Conservation (phyloP, 176 grass and related monocot genomes). For the Saccharum officinarum region DNA sequence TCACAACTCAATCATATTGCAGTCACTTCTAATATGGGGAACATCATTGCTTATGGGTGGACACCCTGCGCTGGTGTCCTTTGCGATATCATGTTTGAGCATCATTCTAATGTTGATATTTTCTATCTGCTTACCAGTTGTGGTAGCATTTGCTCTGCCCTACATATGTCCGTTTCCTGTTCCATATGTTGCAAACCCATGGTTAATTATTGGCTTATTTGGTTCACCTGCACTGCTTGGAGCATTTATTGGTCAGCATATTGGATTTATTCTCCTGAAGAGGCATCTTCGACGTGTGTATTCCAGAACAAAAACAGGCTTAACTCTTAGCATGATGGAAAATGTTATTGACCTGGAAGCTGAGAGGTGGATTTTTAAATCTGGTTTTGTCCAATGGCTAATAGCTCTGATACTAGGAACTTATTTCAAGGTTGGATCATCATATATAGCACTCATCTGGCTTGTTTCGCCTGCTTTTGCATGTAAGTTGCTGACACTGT, state of each 20-base stretch:
- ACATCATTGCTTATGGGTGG: constrained; percentile 91
- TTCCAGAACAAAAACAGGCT: constrained; percentile 39
- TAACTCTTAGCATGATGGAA: constrained; percentile 41
- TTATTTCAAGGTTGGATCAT: constrained; percentile 72
- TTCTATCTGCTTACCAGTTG: constrained; percentile 68
- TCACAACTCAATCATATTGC: constrained; percentile 91
- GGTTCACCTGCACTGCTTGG: constrained; percentile 87
- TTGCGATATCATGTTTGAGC: constrained; percentile 74
- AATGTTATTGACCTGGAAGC: constrained; percentile 67
- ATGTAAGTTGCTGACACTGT: constrained; percentile 66
- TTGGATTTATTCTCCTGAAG: constrained; percentile 67
- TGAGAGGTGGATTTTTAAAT: constrained; percentile 99
- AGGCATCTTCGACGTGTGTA: constrained; percentile 44
- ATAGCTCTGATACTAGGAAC: constrained; percentile 80
- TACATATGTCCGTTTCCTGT: constrained; percentile 66
- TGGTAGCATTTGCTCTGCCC: constrained; percentile 69
- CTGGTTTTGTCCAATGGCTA: constrained; percentile 87
- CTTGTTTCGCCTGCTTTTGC: constrained; percentile 91
- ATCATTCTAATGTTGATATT: constrained; percentile 75
- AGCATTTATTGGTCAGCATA: constrained; percentile 85
- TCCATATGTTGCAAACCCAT: constrained; percentile 76
- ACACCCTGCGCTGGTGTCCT: constrained; percentile 57
- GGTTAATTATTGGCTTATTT: constrained; percentile 89
- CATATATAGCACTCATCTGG: constrained; percentile 89
- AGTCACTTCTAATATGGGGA: constrained; percentile 85